Percentiles rank a stretch among this genome's conserved stretches.
phyloP scores from a whole-genome alignment of 1,284 basidiomycete genomes.

The Puccinia coronata region DNA sequence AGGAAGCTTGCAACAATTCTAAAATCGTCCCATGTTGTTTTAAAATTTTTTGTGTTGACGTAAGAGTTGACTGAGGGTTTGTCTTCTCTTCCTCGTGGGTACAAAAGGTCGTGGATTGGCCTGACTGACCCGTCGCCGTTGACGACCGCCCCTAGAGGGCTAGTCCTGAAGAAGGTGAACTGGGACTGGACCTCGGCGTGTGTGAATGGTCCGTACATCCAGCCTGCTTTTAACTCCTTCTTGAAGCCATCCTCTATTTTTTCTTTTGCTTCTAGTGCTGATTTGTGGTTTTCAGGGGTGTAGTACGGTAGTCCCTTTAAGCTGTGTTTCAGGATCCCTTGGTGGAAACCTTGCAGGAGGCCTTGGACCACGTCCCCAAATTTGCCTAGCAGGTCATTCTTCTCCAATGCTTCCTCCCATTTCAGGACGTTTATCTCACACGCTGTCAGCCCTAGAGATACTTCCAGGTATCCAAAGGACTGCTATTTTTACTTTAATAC shows the following conservation, averaged over 20 bases:
- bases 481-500: too few relatives aligned
- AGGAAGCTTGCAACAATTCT: background rate
- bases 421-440: too few relatives aligned
- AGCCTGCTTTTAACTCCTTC: background rate
- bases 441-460: too few relatives aligned
- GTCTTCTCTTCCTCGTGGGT: background rate
- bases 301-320: background rate
- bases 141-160: background rate
- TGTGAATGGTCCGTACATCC: constrained; percentile 15
- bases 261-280: too few relatives aligned
- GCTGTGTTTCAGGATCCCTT: background rate
- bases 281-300: background rate
- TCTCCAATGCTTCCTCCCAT: background rate
- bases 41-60: background rate
- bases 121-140: constrained; percentile 21
- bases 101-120: background rate
- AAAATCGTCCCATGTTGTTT: constrained; percentile 26
- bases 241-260: too few relatives aligned
- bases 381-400: background rate
- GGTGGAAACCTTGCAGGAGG: background rate
- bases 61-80: constrained; percentile 17
- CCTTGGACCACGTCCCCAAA: background rate
- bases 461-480: too few relatives aligned
- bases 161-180: background rate
- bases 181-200: background rate